Evolutionary conservation across 148 eudicot species (phyloP), one percentile per base, ranked within the genome.

Genomic region (Silene conica): DNA sequence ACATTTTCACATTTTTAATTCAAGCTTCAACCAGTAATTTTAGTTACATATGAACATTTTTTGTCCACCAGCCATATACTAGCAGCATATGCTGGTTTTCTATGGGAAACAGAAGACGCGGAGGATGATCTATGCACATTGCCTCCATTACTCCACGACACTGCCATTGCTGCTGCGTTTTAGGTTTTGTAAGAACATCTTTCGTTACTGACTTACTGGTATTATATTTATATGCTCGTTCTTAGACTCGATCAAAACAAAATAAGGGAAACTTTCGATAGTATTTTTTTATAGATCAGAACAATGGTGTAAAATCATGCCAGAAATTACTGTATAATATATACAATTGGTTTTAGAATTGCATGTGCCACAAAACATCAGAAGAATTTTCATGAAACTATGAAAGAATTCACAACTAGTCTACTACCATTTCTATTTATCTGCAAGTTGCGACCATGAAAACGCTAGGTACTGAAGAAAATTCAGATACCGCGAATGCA

Each of bases 61-160:
- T 26, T 74, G 12, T 38, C 13, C 28, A 46, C 43, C 93, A 92
- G 94, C 82, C 71, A 89, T 78, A 85, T 89, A 61, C 87, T 82
- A n/a, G 98, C 84, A 41, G 91, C 98, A 55, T 87, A 87, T 80
- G 98, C 98, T 50, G 80, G 83, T 69, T 92, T 89, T 82, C 86
- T 90, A 12, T 92, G 98, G 98, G 90, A 86, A 63, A 76, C 83
- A 65, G 93, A 79, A 14, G 90, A 77, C 3, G 82, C 80, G 0
- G 86, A 79, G 2, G 81, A 83, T 41, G 70, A 67, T 5, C 65
- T 31, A 13, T 54, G 60, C 82, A 28, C 20, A 10, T 23, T 8
- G 0, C 78, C 81, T 0, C 61, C 74, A 28, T 18, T 62, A 13
- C 69, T 31, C 16, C 70, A 77, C 10, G 63, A 52, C 20, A 63